Percentiles rank a stretch among this genome's conserved stretches.
Evolutionary conservation across 2,329 filamentous ascomycete species (phyloP).

Genomic region (Volutella citrinella): DNA sequence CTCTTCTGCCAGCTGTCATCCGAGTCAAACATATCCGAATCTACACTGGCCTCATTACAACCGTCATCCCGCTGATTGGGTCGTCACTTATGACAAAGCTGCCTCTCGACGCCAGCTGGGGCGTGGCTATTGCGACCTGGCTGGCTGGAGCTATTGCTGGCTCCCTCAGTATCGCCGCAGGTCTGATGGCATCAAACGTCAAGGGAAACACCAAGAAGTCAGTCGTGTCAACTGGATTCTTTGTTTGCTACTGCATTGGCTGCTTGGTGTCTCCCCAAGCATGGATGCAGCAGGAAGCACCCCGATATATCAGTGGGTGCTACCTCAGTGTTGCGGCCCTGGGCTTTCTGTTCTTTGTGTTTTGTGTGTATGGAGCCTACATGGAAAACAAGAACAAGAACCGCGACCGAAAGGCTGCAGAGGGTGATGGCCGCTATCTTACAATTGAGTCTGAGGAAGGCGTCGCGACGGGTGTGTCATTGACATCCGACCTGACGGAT

Average conservation of each 20-base stretch:
- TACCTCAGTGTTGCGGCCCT: slow-evolving; percentile 17
- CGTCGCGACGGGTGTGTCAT: slow-evolving; percentile 7
- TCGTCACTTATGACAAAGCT: too few relatives aligned
- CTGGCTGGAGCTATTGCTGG: slow-evolving; percentile 15
- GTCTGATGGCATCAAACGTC: slow-evolving; percentile 26
- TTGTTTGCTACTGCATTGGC: slow-evolving; percentile 24
- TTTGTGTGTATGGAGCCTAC: slow-evolving; percentile 7
- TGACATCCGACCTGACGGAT: slow-evolving; percentile 22
- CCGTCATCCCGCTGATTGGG: too few relatives aligned
- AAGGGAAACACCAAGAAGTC: slow-evolving; percentile 29
- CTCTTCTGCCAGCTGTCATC: too few relatives aligned
- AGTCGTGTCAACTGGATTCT: slow-evolving; percentile 22
- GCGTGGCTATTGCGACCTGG: slow-evolving; percentile 23
- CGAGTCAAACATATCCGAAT: too few relatives aligned
- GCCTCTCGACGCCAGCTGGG: slow-evolving; percentile 17
- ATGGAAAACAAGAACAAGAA: slow-evolving; percentile 9
- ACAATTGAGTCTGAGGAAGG: slow-evolving; percentile 2
- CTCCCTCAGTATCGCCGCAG: slow-evolving; percentile 13
- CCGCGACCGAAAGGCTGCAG: slow-evolving; percentile 10
- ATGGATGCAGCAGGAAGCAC: slow-evolving; percentile 20
- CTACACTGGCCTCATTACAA: too few relatives aligned
- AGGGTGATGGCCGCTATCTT: slow-evolving; percentile 5
- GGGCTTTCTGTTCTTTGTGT: slow-evolving; percentile 10
- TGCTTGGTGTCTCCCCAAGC: slow-evolving; percentile 22
- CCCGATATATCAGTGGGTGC: slow-evolving; percentile 18